Base-by-base conservation (phyloP, 2,329 filamentous ascomycete species). In the Sporothrix dimorphospora region DNA sequence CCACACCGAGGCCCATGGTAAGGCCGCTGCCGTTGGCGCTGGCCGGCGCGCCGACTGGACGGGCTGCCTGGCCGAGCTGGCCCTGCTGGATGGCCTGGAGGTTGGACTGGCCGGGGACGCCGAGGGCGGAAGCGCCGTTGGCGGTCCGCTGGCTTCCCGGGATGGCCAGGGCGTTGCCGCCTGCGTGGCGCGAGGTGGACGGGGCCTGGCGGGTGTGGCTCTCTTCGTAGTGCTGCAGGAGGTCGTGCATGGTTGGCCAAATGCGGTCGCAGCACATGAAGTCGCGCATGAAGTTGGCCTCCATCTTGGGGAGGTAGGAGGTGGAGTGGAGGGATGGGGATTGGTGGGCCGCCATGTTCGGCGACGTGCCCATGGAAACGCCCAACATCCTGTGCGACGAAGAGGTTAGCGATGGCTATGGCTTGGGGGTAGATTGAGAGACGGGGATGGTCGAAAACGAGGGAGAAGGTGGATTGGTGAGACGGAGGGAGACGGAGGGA, bases 261-360 rank as follows among this genome's bases (percentile, higher is more conserved):
- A 91, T 95, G 78, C 93, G 89, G 78, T 94, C 94, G 82, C 96
- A 99, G 84, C 96, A 99, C 69, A 92, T 92, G 82, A 98, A 98
- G 83, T 98, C 94, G 81, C 92, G 92, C 93, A 98, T 97, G 81
- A 98, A 99, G 79, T 95, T 96, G 74, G 95, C 95, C 82, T 99
- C 96, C 79, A 98, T 90, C 81, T 97, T 98, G 11, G 94, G 95
- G 1, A 98, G 88, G 80, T 98, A 98, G 34, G 96, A 98, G 7
- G 94, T 97, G 0, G 95, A 98, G 81, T 98, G 95, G 78, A 94
- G 97, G 0, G 95, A 98, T 0, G 96, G 94, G n/a, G 94, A 97
- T 81, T 94, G 92, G 77, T 94, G 89, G 72, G 87, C 90, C 6
- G 53, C 53, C 73, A 83, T 81, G 79, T 95, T 97, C 12, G 96